Conservation (phyloP, 345 rosid genomes). For the Ricinus communis region DNA sequence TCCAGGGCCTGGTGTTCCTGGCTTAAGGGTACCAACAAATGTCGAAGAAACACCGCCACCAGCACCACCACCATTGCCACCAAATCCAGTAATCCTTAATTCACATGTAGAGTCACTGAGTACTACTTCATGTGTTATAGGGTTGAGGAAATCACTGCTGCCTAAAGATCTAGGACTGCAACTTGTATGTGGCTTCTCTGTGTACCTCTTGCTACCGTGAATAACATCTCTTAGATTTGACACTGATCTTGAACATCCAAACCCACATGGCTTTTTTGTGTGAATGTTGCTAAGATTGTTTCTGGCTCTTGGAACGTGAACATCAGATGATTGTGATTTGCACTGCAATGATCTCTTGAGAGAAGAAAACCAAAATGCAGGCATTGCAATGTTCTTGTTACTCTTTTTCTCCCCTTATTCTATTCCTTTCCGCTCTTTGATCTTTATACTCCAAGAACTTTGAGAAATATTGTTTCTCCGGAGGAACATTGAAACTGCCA, state of each 20-base stretch:
- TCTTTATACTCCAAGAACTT: neutral
- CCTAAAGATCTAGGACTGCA: slow-evolving; percentile 51
- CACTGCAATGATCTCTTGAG: slow-evolving; percentile 50
- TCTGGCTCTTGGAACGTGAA: slow-evolving; percentile 26
- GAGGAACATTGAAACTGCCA: neutral
- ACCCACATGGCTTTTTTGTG: slow-evolving; percentile 19
- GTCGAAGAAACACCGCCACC: slow-evolving; percentile 20
- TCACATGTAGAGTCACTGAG: slow-evolving; percentile 36
- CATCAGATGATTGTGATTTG: slow-evolving; percentile 35
- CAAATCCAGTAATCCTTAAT: slow-evolving; percentile 32
- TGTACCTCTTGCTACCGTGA: slow-evolving; percentile 37
- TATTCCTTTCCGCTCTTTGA: neutral
- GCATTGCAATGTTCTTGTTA: slow-evolving; percentile 22
- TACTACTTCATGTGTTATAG: slow-evolving; percentile 38
- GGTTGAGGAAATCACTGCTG: slow-evolving; percentile 35
- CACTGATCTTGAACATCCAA: slow-evolving; percentile 42
- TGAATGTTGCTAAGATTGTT: slow-evolving; percentile 17
- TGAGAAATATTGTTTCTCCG: neutral
- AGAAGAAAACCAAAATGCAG: slow-evolving; percentile 44
- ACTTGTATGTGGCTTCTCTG: slow-evolving; percentile 17
- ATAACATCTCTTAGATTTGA: slow-evolving; percentile 42
- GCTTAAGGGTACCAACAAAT: slow-evolving; percentile 26
- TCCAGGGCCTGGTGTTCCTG: slow-evolving; percentile 32
- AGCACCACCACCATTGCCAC: neutral
- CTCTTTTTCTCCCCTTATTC: neutral